Base-by-base conservation (phyloP, 192 early-diverging fungal species). In the Coemansia aciculifera region DNA sequence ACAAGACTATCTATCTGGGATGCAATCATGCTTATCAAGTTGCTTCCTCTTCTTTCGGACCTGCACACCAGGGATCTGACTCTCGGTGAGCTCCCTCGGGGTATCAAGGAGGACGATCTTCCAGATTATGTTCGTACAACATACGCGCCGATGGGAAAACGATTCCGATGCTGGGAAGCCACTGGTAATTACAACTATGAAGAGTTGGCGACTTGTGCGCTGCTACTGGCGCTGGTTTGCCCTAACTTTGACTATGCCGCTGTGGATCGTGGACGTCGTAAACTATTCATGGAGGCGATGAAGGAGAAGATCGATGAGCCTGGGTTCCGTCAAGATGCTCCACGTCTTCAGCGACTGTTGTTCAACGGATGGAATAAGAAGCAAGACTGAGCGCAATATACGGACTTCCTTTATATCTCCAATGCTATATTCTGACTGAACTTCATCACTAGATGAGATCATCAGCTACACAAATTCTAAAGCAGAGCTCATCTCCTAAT, bases 211-310 rank as follows among this genome's bases (percentile, higher is more conserved):
- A 46, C 44, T 17, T 46, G 44, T 19, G 21, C 21, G 44, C n/a
- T 46, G 44, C 44, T 46, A 46, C 44, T 46, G 44, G 44, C 44
- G 44, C 44, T 46, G 44, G 15, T 46, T 19, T 46, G 44, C n/a
- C 44, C 44, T 2, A 46, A 46, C n/a, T 46, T 46, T 19, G 44
- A 46, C 44, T 46, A 46, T 3, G 44, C 36, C 2, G 44, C 44
- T 17, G 44, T 46, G 44, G n/a, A 17, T 8, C 6, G n/a, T 5
- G n/a, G n/a, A 7, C 6, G n/a, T 1, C 44, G 44, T 19, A 15
- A 19, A 6, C n/a, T 4, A 8, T 46, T 46, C 5, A 46, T 46
- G 44, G 44, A 46, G n/a, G 15, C 8, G 44, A 46, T 46, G 44
- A 19, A 15, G 44, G 0, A 19, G 15, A 46, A 21, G n/a, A 46